Evolutionary conservation across 225 moss, liverwort and hornwort genomes (phyloP), one percentile per base, ranked within the genome.

Genomic region (Physcomitrellopsis africana): DNA sequence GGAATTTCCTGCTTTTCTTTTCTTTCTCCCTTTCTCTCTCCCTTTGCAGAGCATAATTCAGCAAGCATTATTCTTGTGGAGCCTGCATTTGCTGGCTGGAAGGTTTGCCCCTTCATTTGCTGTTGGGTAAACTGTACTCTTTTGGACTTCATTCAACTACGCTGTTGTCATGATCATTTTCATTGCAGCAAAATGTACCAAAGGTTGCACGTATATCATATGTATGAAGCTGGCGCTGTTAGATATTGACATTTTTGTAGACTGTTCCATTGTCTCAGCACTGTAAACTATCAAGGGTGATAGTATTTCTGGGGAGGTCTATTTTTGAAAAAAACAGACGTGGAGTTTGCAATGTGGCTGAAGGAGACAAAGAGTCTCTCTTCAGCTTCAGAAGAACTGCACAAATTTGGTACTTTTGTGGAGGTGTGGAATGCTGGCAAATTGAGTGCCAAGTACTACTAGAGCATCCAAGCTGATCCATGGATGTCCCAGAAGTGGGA

Each of bases 321-420:
- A 89, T 55, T 89, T 84, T 61, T 69, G 81, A 77, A 89, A 89
- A 72, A 89, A 24, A 24, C n/a, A 24, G 24, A 84, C 84, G 84
- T 80, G 47, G 89, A 89, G 69, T 86, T 86, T 75, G 89, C 89
- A 58, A 84, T 80, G 44, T 89, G 86, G 86, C 76, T 89, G 74
- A 89, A 85, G 82, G 89, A 89, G 68, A 79, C 81, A 3, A 77
- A 24, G 24, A n/a, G n/a, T n/a, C n/a, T n/a, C n/a, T n/a, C n/a
- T 24, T 24, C 24, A 24, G 24, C 24, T 24, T 24, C 24, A 24
- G 24, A 24, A 24, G 24, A 24, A 1, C 24, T 24, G 24, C 24
- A 24, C 24, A 24, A 24, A 24, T 1, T 24, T 24, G 61, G 69
- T 29, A 47, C 56, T 13, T 86, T 89, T 81, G 89, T 89, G 68